Conservation (phyloP, 306 rosid genomes). For the Pachyrhizus erosus region DNA sequence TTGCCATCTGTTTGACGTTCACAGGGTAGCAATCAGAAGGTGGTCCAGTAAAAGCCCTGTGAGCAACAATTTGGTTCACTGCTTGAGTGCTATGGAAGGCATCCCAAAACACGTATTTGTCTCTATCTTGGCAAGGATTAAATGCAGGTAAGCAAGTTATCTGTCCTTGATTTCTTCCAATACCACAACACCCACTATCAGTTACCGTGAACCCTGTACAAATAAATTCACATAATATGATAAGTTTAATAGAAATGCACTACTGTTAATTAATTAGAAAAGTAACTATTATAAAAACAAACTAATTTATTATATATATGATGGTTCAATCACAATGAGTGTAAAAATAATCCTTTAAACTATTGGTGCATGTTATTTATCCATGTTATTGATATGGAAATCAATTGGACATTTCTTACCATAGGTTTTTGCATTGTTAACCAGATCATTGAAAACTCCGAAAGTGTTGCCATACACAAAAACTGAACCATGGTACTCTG, state of each 20-base stretch:
- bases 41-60: constrained; percentile 34
- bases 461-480: constrained; percentile 48
- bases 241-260: no score
- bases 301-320: no score
- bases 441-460: constrained; percentile 1
- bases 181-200: constrained; percentile 50
- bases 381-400: background rate
- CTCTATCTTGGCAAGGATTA: constrained; percentile 41
- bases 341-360: no score
- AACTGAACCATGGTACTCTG: constrained; percentile 19
- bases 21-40: constrained; percentile 43
- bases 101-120: constrained; percentile 57
- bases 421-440: constrained; percentile 14
- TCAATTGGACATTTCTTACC: constrained; percentile 45
- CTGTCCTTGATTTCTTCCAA: constrained; percentile 46
- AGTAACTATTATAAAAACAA: no score
- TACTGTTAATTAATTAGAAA: no score
- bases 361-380: no score
- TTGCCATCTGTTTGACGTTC: constrained; percentile 47
- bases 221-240: background rate
- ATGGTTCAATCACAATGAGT: no score
- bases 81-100: constrained; percentile 49
- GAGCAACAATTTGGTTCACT: constrained; percentile 35
- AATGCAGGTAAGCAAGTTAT: constrained; percentile 45
- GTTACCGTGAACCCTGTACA: constrained; percentile 45